Evolutionary conservation across 495 filamentous ascomycete genomes (phyloP).

Genomic region (Penicillium soppii): DNA sequence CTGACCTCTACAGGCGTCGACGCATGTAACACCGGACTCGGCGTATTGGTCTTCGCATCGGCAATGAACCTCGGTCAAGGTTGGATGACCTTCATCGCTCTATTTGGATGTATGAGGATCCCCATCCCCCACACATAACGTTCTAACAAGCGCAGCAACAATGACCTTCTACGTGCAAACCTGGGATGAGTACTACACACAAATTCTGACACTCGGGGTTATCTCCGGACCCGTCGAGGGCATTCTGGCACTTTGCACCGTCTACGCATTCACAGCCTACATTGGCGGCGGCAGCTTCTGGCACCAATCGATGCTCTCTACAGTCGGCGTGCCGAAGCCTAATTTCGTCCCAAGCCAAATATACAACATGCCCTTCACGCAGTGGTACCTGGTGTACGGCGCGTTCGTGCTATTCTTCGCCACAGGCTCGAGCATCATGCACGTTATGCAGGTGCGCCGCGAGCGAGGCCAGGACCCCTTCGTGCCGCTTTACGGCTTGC

Average conservation of each 20-base stretch:
- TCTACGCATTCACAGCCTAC: conserved; percentile 83
- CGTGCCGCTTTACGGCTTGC: conserved; percentile 73
- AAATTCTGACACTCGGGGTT: conserved; percentile 87
- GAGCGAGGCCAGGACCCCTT: conserved; percentile 67
- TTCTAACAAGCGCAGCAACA: conserved; percentile 51
- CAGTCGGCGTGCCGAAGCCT: conserved; percentile 65
- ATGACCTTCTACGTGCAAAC: conserved; percentile 97
- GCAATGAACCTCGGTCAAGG: conserved; percentile 90
- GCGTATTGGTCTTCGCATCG: conserved; percentile 85
- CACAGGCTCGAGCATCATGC: conserved; percentile 65
- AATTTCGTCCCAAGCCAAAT: conserved; percentile 63
- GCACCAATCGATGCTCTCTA: conserved; percentile 75
- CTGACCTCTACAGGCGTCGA: conserved; percentile 64
- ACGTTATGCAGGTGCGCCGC: conserved; percentile 78
- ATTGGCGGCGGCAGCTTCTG: conserved; percentile 89
- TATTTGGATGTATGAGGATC: conserved; percentile 71
- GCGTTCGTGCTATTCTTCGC: conserved; percentile 80
- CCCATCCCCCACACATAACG: background rate
- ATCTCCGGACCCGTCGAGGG: conserved; percentile 96
- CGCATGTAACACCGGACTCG: conserved; percentile 92
- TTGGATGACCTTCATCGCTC: conserved; percentile 80
- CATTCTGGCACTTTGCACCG: conserved; percentile 74
- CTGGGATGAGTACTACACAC: conserved; percentile 99
- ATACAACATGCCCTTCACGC: conserved; percentile 78
- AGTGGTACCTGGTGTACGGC: conserved; percentile 95